phyloP scores from a whole-genome alignment of 192 early-diverging fungal genomes.

The Backusella australiensis region DNA sequence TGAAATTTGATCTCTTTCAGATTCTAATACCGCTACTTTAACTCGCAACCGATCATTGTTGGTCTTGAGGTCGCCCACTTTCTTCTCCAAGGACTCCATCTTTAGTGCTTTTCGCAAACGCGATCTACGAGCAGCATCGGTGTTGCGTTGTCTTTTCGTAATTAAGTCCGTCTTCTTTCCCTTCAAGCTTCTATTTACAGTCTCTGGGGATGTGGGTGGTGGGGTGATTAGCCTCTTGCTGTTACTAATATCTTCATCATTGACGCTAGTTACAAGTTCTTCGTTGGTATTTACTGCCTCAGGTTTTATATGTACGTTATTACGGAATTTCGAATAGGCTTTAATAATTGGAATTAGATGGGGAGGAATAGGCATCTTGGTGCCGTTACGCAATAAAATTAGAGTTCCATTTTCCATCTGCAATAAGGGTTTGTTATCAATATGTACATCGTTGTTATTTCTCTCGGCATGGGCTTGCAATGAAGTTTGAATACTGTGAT shows the following conservation, averaged over 20 bases:
- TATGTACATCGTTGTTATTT: neutral
- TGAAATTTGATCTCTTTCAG: neutral
- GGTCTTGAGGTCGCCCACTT: conserved; percentile 14
- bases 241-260: neutral
- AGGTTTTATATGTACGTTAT: neutral
- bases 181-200: neutral
- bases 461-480: neutral
- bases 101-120: conserved; percentile 16
- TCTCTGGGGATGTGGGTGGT: neutral
- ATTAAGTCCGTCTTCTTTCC: conserved; percentile 9
- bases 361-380: neutral
- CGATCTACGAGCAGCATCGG: conserved; percentile 26
- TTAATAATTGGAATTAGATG: conserved; percentile 12
- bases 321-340: neutral
- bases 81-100: conserved; percentile 18
- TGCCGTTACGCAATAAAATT: conserved; percentile 2
- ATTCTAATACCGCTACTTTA: conserved; percentile 14
- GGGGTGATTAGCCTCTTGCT: neutral
- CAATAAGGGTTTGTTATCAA: neutral
- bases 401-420: neutral
- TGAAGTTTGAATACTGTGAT: neutral
- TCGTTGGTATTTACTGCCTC: neutral
- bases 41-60: conserved; percentile 15
- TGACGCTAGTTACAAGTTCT: neutral
- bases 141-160: conserved; percentile 26